Conservation (phyloP, 2,329 filamentous ascomycete genomes). For the Ramularia collo-cygni region DNA sequence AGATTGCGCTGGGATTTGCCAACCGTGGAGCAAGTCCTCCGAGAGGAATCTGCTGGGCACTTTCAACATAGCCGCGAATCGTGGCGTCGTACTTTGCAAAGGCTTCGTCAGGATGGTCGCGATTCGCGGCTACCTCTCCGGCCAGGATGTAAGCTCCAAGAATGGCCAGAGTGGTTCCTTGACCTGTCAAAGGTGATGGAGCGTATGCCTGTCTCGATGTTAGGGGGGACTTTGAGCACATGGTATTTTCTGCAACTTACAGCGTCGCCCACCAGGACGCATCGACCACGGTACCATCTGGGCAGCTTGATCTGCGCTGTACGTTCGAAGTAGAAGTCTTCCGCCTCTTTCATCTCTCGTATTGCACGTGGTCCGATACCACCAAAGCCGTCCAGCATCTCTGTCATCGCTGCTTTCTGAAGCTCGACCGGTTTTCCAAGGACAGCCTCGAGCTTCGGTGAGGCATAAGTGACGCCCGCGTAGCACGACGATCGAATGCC, state of each 20-base stretch:
- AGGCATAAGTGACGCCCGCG: constrained; percentile 3
- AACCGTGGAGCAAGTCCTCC: constrained; percentile 19
- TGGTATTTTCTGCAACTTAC: too few species aligned
- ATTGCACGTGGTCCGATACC: constrained; percentile 23
- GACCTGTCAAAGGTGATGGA: constrained; percentile 29
- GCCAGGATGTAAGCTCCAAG: constrained; percentile 35
- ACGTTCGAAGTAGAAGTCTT: constrained; percentile 42
- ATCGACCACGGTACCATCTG: constrained; percentile 29
- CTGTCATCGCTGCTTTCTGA: constrained; percentile 8
- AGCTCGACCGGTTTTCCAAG: constrained; percentile 6
- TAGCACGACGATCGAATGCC: constrained; percentile 8
- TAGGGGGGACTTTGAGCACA: too few species aligned
- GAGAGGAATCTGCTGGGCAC: constrained; percentile 25
- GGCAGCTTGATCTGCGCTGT: constrained; percentile 35
- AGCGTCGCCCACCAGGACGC: constrained; percentile 35
- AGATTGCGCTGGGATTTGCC: constrained; percentile 18
- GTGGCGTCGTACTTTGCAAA: constrained; percentile 19
- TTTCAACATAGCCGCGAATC: constrained; percentile 18
- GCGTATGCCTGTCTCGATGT: too few species aligned
- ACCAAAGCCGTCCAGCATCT: constrained; percentile 7
- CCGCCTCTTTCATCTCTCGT: constrained; percentile 31
- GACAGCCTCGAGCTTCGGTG: constrained; percentile 1
- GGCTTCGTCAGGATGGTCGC: constrained; percentile 12
- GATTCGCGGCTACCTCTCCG: constrained; percentile 12
- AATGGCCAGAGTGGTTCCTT: constrained; percentile 31